phyloP scores from a whole-genome alignment of 768 basidiomycete species.

The Boletus sp. region DNA sequence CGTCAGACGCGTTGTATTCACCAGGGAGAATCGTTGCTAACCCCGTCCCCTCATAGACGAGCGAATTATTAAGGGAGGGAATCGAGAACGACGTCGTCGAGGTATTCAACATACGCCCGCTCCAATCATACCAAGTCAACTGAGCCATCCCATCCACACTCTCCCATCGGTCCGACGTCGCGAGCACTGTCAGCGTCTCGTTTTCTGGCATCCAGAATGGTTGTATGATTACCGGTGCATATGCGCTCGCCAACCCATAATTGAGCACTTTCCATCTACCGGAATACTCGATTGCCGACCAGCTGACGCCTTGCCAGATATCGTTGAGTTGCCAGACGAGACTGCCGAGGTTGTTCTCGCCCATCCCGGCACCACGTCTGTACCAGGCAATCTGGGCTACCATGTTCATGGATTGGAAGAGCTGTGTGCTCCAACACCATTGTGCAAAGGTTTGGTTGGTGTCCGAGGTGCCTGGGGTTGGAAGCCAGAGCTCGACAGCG shows the following conservation, averaged over 20 bases:
- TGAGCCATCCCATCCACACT: conserved; percentile 44
- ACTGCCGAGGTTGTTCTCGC: conserved; percentile 58
- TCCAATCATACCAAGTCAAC: conserved; percentile 61
- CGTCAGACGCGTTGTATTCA: conserved; percentile 40
- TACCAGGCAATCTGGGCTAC: conserved; percentile 60
- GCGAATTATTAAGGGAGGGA: conserved; percentile 50
- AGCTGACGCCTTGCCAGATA: conserved; percentile 59
- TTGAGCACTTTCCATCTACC: conserved; percentile 61
- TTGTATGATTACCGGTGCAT: conserved; percentile 48
- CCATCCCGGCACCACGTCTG: conserved; percentile 54
- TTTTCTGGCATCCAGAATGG: conserved; percentile 58
- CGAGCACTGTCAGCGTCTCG: conserved; percentile 46
- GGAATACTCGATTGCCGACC: conserved; percentile 55
- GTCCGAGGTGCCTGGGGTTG: conserved; percentile 48
- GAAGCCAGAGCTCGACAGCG: conserved; percentile 57
- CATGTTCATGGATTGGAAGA: conserved; percentile 61
- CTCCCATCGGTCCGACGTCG: conserved; percentile 53
- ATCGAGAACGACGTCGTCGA: conserved; percentile 40
- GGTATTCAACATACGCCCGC: conserved; percentile 39
- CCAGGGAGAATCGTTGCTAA: conserved; percentile 45
- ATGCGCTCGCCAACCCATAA: conserved; percentile 46
- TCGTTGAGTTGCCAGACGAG: conserved; percentile 62
- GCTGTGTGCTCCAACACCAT: conserved; percentile 62
- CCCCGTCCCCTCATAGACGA: conserved; percentile 41
- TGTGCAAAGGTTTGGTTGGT: conserved; percentile 59